A percentile compares a stretch with the other conserved stretches of the same genome.
Conservation (phyloP, 768 basidiomycete species). For the Tremella mesenterica region DNA sequence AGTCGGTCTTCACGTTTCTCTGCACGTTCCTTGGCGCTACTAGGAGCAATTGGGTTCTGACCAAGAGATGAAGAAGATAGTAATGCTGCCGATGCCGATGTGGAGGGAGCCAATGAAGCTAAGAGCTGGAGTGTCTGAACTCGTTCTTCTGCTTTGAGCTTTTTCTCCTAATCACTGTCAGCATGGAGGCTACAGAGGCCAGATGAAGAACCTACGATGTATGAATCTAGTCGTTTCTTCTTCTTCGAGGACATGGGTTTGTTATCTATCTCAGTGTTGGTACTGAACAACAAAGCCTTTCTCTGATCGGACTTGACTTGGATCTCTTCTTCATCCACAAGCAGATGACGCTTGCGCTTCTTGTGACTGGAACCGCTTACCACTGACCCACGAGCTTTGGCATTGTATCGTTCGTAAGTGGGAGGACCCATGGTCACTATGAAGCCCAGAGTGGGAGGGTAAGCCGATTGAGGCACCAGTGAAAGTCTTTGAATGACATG, state of each 20-base stretch:
- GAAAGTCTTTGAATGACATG: not conserved
- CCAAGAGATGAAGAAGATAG: constrained; percentile 37
- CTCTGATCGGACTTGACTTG: constrained; percentile 30
- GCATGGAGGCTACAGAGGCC: not conserved
- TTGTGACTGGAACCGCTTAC: constrained; percentile 58
- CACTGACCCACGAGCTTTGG: constrained; percentile 59
- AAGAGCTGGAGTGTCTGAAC: constrained; percentile 36
- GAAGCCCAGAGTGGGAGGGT: no score
- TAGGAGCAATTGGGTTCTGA: constrained; percentile 35
- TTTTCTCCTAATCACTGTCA: constrained; percentile 30
- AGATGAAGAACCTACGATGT: constrained; percentile 57
- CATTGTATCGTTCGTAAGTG: constrained; percentile 49
- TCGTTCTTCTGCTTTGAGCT: constrained; percentile 39
- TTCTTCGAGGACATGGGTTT: constrained; percentile 50
- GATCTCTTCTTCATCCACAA: constrained; percentile 18
- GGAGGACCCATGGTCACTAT: constrained; percentile 43
- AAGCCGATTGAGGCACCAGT: no score
- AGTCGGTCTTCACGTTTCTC: constrained; percentile 35
- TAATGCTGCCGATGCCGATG: constrained; percentile 23
- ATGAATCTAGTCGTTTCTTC: constrained; percentile 80
- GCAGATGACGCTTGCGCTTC: constrained; percentile 48
- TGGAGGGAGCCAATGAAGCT: constrained; percentile 26
- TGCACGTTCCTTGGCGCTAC: constrained; percentile 31
- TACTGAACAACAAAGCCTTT: no score
- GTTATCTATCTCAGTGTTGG: constrained; percentile 8